Percentiles rank a stretch among this genome's conserved stretches.
Evolutionary conservation across 768 basidiomycete species (phyloP).

Genomic region (Terana coerulea): DNA sequence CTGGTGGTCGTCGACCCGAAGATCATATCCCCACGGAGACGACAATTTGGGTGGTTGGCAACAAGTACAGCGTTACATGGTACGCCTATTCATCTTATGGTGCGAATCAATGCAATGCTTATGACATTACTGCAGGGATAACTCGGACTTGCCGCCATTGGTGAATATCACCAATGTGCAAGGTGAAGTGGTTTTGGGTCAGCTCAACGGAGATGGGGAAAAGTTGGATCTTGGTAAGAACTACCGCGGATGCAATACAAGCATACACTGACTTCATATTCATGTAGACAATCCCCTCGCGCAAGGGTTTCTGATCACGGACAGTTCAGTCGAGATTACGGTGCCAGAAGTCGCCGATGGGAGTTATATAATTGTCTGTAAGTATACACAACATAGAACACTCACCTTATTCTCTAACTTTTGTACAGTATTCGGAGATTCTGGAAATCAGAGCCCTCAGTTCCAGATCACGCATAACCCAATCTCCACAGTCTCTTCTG

Average conservation of each 20-base stretch:
- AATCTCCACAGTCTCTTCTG: not conserved
- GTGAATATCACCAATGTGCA: conserved; percentile 28
- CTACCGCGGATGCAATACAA: too few species aligned
- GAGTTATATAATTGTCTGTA: conserved; percentile 43
- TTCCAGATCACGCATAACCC: conserved; percentile 25
- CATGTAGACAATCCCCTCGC: conserved; percentile 40
- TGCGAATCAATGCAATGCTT: too few species aligned
- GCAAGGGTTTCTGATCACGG: conserved; percentile 33
- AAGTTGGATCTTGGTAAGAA: conserved; percentile 47
- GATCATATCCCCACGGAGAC: conserved; percentile 36
- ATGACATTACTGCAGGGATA: conserved; percentile 17
- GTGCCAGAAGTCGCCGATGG: conserved; percentile 35
- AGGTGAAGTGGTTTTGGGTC: conserved; percentile 45
- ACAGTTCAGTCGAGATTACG: conserved; percentile 36
- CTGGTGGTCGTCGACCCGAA: conserved; percentile 30
- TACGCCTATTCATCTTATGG: conserved; percentile 15
- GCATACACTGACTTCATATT: not conserved
- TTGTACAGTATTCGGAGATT: conserved; percentile 42
- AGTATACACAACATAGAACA: conserved; percentile 10
- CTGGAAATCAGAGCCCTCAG: conserved; percentile 31
- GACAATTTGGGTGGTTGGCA: conserved; percentile 36
- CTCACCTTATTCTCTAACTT: not conserved
- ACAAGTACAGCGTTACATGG: conserved; percentile 42
- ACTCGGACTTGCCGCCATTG: conserved; percentile 34
- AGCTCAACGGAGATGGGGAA: conserved; percentile 35